Evolutionary conservation across 2,329 filamentous ascomycete species (phyloP).

Genomic region (Chaetoscypha palmicola): DNA sequence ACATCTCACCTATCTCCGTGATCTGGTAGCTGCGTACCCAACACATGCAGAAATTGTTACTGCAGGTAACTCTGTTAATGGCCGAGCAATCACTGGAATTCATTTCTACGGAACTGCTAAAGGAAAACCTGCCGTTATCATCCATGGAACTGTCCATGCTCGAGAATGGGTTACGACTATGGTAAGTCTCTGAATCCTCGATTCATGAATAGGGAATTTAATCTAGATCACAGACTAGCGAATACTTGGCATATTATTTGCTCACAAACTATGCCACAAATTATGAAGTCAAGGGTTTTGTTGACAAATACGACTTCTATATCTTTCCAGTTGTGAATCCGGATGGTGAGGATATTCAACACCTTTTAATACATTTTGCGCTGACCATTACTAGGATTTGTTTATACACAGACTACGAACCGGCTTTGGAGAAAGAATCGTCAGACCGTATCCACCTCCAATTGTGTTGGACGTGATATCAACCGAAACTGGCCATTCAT

Average conservation of each 20-base stretch:
- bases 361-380: neutral
- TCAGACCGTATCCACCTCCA: constrained; percentile 33
- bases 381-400: constrained; percentile 39
- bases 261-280: constrained; percentile 39
- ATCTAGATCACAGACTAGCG: constrained; percentile 28
- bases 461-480: constrained; percentile 45
- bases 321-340: constrained; percentile 57
- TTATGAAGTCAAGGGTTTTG: constrained; percentile 36
- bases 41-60: constrained; percentile 42
- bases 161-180: constrained; percentile 54
- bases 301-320: constrained; percentile 60
- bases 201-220: neutral
- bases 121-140: constrained; percentile 45
- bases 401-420: constrained; percentile 49
- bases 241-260: constrained; percentile 46
- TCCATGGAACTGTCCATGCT: constrained; percentile 52
- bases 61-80: constrained; percentile 41
- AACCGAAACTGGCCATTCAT: constrained; percentile 51
- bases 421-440: constrained; percentile 59
- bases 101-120: constrained; percentile 44
- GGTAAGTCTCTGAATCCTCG: constrained; percentile 28
- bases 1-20: constrained; percentile 42
- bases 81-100: constrained; percentile 39
- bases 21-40: constrained; percentile 40
- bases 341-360: constrained; percentile 38